A percentile compares a stretch with the other conserved stretches of the same genome.
Evolutionary conservation across 768 basidiomycete species (phyloP).

Genomic region (Pleurotus salmoneostramineus): DNA sequence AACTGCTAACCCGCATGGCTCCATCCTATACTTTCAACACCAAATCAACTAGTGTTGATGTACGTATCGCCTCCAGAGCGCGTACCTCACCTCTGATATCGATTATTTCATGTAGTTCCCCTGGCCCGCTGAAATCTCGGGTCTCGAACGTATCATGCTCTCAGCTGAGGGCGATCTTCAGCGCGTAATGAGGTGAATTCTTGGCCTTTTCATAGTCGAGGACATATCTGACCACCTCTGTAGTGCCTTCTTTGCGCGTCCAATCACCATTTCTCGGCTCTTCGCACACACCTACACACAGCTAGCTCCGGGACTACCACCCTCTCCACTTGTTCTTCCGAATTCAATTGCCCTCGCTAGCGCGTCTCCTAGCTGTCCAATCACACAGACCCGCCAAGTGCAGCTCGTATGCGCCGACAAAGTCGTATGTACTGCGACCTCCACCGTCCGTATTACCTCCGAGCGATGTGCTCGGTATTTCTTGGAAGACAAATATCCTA

Average conservation of each 20-base stretch:
- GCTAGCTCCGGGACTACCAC: slow-evolving; percentile 21
- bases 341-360: slow-evolving; percentile 31
- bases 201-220: neutral
- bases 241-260: slow-evolving; percentile 63
- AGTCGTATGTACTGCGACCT: slow-evolving; percentile 60
- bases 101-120: slow-evolving; percentile 36
- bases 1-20: slow-evolving; percentile 16
- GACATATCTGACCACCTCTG: neutral
- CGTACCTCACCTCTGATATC: too few species aligned
- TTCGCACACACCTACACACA: slow-evolving; percentile 49
- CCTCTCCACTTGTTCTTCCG: slow-evolving; percentile 28
- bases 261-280: slow-evolving; percentile 40
- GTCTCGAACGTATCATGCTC: slow-evolving; percentile 64
- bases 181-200: slow-evolving; percentile 58
- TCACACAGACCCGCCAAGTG: slow-evolving; percentile 62
- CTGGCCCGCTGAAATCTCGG: slow-evolving; percentile 50
- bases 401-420: slow-evolving; percentile 55
- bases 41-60: slow-evolving; percentile 41
- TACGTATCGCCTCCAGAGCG: slow-evolving; percentile 13
- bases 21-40: slow-evolving; percentile 40
- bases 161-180: slow-evolving; percentile 71
- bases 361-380: slow-evolving; percentile 44
- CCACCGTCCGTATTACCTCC: slow-evolving; percentile 58
- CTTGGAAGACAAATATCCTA: slow-evolving; percentile 15
- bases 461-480: slow-evolving; percentile 55